These are phyloP conservation scores for Populus nigra DNA, from an alignment of 345 rosid species.

Conservation along the genomic window DNA sequence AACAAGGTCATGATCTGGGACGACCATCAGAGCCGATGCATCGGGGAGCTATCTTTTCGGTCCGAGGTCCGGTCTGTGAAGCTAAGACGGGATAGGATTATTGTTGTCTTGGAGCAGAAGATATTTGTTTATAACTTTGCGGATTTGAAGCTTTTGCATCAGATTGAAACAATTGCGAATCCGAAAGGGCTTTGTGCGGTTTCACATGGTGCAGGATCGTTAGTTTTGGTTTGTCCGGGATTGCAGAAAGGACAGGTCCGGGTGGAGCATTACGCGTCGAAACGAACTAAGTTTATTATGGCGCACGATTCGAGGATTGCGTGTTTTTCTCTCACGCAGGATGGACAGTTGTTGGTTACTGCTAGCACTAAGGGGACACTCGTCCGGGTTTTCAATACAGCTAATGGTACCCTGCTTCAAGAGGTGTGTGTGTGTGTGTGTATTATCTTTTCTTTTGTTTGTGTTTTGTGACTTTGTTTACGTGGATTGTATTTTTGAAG, in stretches of 20 bases:
- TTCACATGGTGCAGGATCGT: slow-evolving; percentile 70
- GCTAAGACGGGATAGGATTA: slow-evolving; percentile 70
- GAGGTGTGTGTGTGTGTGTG: slow-evolving; percentile 47
- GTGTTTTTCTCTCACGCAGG: slow-evolving; percentile 77
- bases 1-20: slow-evolving; percentile 98
- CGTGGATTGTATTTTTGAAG: not conserved
- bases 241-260: slow-evolving; percentile 89
- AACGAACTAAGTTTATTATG: slow-evolving; percentile 82
- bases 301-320: slow-evolving; percentile 96
- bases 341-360: slow-evolving; percentile 83
- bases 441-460: not conserved
- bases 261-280: slow-evolving; percentile 81
- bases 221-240: slow-evolving; percentile 83
- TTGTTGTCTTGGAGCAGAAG: slow-evolving; percentile 81
- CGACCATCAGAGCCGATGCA: slow-evolving; percentile 78
- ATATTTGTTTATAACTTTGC: slow-evolving; percentile 82
- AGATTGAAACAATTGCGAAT: slow-evolving; percentile 82
- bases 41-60: slow-evolving; percentile 85
- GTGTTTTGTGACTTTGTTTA: not conserved
- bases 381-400: slow-evolving; percentile 68
- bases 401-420: slow-evolving; percentile 71
- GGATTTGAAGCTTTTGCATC: slow-evolving; percentile 79
- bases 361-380: slow-evolving; percentile 90
- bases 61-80: slow-evolving; percentile 81
- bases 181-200: slow-evolving; percentile 91